Base-by-base conservation (phyloP, 345 rosid species). In the Rhodamnia rubescens region DNA sequence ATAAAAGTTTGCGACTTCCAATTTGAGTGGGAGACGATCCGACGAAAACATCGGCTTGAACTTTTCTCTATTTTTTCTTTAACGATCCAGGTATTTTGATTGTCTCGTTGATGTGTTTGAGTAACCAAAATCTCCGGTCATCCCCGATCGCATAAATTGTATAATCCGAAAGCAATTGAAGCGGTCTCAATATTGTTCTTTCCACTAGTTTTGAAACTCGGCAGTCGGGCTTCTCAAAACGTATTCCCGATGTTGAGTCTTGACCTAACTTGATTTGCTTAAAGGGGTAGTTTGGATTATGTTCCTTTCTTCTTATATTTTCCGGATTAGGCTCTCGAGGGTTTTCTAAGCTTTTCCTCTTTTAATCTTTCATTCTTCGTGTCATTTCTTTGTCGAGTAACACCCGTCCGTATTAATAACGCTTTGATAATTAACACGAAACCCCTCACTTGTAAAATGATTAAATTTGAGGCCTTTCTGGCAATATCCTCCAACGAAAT, bases 51-150 rank as follows among this genome's bases (percentile, higher is more conserved):
- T 4, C 1, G 15, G 13, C 11, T 61, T 12, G 2, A 59, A 59
- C 18, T 59, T 1, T 6, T 27, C 20, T 16, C 0, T 3, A 11
- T n/a, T 59, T 59, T 29, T 0, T 1, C n/a, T 58, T n/a, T 59
- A 59, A 27, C 8, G 0, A 6, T 16, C 10, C 2, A 0, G 7
- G 2, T 27, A 27, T 27, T 59, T 27, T 59, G 74, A 27, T 59
- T 9, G 4, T 0, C 15, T 27, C 7, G 4, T 4, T 1, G 21
- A 32, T 64, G 0, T 20, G 1, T 32, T 64, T 0, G 24, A 64
- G 8, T 16, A 32, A 64, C 10, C 75, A 64, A 64, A 64, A 64
- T 64, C 0, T 64, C 44, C 44, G 10, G 5, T 64, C 44, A 32
- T 54, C 15, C 24, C 0, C 4, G 1, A 29, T 64, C 4, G 5